Base-by-base conservation (phyloP, 2,329 filamentous ascomycete genomes). In the Botrytis paeoniae region DNA sequence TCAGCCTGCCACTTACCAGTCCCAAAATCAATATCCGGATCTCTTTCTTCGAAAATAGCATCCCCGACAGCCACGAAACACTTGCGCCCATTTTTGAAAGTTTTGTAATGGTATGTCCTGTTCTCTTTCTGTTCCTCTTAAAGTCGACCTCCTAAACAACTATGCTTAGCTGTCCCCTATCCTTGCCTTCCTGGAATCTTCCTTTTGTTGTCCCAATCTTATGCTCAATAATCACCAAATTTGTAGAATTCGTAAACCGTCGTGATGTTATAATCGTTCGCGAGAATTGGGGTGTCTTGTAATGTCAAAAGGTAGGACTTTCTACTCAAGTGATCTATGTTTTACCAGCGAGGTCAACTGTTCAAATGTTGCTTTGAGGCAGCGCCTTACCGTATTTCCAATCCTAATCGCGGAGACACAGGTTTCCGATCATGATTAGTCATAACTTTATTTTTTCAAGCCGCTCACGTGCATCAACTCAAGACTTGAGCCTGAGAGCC, bases 11-110 rank as follows among this genome's bases (percentile, higher is more conserved):
- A 82, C 91, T 78, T 91, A 98, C 95, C 84, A 98, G 89, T 80
- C 95, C 95, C 75, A 98, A 85, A 78, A 98, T 98, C 82, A 99
- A 84, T 84, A 99, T 99, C 79, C 96, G 88, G 77, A 98, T 98
- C 85, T 99, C 96, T 86, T 98, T 99, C 87, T 98, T 98, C 60
- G 93, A 86, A 91, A 92, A 98, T 75, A 97, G 80, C 75, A 97
- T 85, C 83, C 85, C 84, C 70, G 92, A 93, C 79, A 94, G 85
- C 89, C 89, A 91, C 82, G 89, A 91, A 82, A 91, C 85, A 79
- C 86, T 86, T 77, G 87, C 85, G 80, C 89, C 89, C 89, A 91
- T 91, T 73, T 83, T 72, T 70, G 70, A 69, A 75, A 75, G 77
- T 20, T 32, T 66, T 68, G 20, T 14, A 60, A 54, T 32, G 22